These are phyloP conservation scores for Fusarium nematophilum DNA, from an alignment of 2,329 filamentous ascomycete genomes.

Conservation along the genomic window DNA sequence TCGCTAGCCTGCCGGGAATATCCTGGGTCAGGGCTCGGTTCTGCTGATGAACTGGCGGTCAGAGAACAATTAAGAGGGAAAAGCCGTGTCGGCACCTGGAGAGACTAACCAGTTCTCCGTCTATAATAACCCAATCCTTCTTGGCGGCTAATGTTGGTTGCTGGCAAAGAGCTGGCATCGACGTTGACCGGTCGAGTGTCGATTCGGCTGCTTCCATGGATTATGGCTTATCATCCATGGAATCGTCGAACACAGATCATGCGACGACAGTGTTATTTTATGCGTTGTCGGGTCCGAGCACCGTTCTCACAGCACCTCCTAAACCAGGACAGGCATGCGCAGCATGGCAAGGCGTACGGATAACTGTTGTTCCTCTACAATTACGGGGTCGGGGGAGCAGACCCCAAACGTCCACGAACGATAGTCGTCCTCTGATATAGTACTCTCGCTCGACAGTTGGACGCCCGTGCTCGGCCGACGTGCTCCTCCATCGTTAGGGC, in stretches of 20 bases:
- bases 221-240: slow-evolving; percentile 24
- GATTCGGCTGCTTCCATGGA: slow-evolving; percentile 30
- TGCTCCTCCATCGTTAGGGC: slow-evolving; percentile 4
- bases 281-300: slow-evolving; percentile 12
- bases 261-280: slow-evolving; percentile 28
- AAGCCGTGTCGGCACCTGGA: slow-evolving; percentile 25
- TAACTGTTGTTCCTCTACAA: slow-evolving; percentile 1
- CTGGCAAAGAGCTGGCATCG: slow-evolving; percentile 20
- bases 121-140: slow-evolving; percentile 17
- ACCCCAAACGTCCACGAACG: background rate
- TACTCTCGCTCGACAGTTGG: background rate
- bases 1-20: slow-evolving; percentile 34
- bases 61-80: slow-evolving; percentile 39
- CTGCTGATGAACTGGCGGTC: slow-evolving; percentile 62
- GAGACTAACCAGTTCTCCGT: slow-evolving; percentile 17
- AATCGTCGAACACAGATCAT: slow-evolving; percentile 23
- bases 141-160: slow-evolving; percentile 22
- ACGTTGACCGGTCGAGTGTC: slow-evolving; percentile 7
- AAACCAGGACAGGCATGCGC: slow-evolving; percentile 19
- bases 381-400: background rate
- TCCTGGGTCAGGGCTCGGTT: slow-evolving; percentile 30
- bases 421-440: background rate
- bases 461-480: slow-evolving; percentile 3
- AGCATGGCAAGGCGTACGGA: slow-evolving; percentile 11
- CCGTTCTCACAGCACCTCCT: slow-evolving; percentile 1